phyloP scores from a whole-genome alignment of 192 early-diverging fungal genomes.

The Pecoramyces ruminantium region DNA sequence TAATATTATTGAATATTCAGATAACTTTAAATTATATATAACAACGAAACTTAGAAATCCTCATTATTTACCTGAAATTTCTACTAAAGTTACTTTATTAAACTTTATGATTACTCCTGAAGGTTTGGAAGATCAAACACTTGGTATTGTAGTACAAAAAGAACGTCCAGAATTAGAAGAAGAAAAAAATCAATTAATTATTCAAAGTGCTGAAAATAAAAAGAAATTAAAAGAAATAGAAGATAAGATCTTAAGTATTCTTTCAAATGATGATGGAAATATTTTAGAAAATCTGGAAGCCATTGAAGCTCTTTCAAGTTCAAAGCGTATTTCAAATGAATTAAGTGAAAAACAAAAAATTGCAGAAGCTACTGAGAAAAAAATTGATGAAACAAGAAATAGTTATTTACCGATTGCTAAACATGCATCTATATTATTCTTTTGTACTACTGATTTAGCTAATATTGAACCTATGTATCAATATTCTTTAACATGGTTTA shows the following conservation, averaged over 20 bases:
- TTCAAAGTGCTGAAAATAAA: conserved; percentile 44
- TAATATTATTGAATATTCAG: conserved; percentile 42
- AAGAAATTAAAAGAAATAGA: conserved; percentile 46
- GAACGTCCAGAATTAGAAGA: conserved; percentile 49
- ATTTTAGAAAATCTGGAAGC: conserved; percentile 49
- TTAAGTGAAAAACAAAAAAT: conserved; percentile 49
- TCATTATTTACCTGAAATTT: conserved; percentile 42
- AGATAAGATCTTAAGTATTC: conserved; percentile 39
- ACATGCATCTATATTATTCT: conserved; percentile 38
- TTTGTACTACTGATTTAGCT: conserved; percentile 47
- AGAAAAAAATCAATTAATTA: conserved; percentile 44
- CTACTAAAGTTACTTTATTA: conserved; percentile 42
- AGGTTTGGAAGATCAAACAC: conserved; percentile 43
- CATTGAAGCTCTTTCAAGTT: conserved; percentile 38
- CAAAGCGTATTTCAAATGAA: conserved; percentile 35
- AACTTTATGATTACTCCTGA: conserved; percentile 59
- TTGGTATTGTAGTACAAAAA: conserved; percentile 43
- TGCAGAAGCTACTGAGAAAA: conserved; percentile 47
- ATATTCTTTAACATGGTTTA: conserved; percentile 48
- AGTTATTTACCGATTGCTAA: conserved; percentile 49
- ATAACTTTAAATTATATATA: conserved; percentile 38
- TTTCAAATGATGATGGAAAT: conserved; percentile 43
- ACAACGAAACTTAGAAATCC: conserved; percentile 48
- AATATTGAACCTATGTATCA: conserved; percentile 57
- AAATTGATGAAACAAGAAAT: conserved; percentile 48